A percentile compares a stretch with the other conserved stretches of the same genome.
These are phyloP conservation scores for Cryomyces minteri DNA, from an alignment of 495 filamentous ascomycete genomes.

Conservation along the genomic window DNA sequence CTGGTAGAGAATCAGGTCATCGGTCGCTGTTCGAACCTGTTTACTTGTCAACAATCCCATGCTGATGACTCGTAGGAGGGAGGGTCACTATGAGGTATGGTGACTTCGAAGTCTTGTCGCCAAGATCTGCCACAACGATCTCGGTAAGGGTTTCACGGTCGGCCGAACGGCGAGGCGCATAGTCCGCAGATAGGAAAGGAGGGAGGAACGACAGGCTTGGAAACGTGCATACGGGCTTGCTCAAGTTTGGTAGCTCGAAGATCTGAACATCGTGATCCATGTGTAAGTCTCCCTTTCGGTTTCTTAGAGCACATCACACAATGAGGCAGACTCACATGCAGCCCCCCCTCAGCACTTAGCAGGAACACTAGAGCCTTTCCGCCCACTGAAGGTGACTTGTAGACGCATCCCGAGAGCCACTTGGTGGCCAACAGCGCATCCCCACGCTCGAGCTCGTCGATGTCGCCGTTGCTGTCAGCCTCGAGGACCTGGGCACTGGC, in stretches of 20 bases:
- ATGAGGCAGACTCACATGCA: slow-evolving; percentile 42
- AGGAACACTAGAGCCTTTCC: slow-evolving; percentile 52
- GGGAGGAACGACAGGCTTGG: slow-evolving; percentile 64
- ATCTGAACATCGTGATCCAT: slow-evolving; percentile 22
- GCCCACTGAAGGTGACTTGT: slow-evolving; percentile 30
- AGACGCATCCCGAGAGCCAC: slow-evolving; percentile 70
- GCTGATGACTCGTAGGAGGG: background rate
- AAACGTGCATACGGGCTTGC: slow-evolving; percentile 39
- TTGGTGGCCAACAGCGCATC: slow-evolving; percentile 36
- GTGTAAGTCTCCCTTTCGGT: background rate
- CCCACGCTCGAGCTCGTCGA: slow-evolving; percentile 58
- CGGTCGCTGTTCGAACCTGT: slow-evolving; percentile 55
- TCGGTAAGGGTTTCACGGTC: slow-evolving; percentile 56
- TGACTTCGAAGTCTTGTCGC: slow-evolving; percentile 44
- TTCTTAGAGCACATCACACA: background rate
- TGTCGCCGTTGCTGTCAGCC: slow-evolving; percentile 59
- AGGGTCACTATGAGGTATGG: slow-evolving; percentile 63
- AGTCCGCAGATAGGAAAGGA: slow-evolving; percentile 54
- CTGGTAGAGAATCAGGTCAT: slow-evolving; percentile 78
- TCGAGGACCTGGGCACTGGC: slow-evolving; percentile 54
- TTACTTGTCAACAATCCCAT: slow-evolving; percentile 1
- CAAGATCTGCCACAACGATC: slow-evolving; percentile 65
- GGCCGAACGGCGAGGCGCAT: slow-evolving; percentile 43
- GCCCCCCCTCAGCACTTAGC: slow-evolving; percentile 44
- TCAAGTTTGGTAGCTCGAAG: slow-evolving; percentile 42